A percentile compares a stretch with the other conserved stretches of the same genome.
phyloP scores from a whole-genome alignment of 805 yeast genomes.

The Candida ulmi region DNA sequence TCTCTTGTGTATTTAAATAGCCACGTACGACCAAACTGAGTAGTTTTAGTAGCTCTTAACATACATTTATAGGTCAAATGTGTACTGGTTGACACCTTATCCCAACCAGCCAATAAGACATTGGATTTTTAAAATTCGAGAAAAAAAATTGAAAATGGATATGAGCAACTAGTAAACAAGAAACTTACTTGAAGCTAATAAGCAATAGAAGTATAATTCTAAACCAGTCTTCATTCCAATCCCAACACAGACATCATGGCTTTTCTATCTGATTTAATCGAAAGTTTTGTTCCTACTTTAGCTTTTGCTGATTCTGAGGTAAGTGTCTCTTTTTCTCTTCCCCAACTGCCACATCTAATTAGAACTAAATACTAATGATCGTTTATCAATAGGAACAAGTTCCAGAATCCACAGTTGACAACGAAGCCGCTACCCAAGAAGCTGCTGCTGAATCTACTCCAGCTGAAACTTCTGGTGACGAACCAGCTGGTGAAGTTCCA shows the following conservation, averaged over 20 bases:
- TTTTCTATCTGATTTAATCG: slow-evolving; percentile 54
- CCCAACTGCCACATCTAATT: too few relatives aligned
- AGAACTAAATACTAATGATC: too few relatives aligned
- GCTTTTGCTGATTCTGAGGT: slow-evolving; percentile 66
- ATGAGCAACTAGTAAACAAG: background rate
- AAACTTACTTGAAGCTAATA: too few relatives aligned
- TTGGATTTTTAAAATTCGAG: background rate
- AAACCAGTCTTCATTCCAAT: too few relatives aligned
- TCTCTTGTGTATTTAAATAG: too few relatives aligned
- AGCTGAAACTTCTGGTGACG: background rate
- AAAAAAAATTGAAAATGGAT: background rate
- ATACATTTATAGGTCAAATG: too few relatives aligned
- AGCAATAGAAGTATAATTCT: too few relatives aligned
- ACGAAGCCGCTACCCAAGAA: slow-evolving; percentile 6
- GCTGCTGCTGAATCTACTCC: slow-evolving; percentile 4
- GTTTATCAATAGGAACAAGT: background rate
- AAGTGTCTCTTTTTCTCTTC: too few relatives aligned
- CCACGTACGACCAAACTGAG: too few relatives aligned
- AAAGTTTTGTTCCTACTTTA: slow-evolving; percentile 66
- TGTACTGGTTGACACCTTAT: too few relatives aligned
- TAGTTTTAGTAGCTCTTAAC: too few relatives aligned
- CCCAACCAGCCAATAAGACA: background rate
- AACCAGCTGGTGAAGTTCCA: slow-evolving; percentile 4
- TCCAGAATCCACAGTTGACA: slow-evolving; percentile 6
- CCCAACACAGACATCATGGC: slow-evolving; percentile 7